Base-by-base conservation (phyloP, 352 stramenopile genomes). In the Pythium myriotylum region DNA sequence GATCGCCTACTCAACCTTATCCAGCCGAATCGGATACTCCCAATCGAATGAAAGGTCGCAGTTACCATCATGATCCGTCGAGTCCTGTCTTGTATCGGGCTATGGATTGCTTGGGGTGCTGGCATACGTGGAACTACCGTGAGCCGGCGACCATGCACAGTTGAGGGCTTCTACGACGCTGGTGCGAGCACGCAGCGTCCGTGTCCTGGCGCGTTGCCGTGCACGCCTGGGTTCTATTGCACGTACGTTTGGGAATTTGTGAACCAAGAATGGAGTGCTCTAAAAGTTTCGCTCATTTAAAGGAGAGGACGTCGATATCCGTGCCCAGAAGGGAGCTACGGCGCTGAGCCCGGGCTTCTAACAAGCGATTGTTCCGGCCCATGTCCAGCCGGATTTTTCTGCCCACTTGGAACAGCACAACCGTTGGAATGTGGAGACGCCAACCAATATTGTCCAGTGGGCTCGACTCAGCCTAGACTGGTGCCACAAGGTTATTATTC, bases 351-450 rank as follows among this genome's bases (percentile, higher is more conserved):
- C 10, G 62, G 62, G 19, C 70, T 95, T 1, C 66, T 66, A 0
- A 73, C 68, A 0, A 41, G 66, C 16, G 35, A 65, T 7, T 95
- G 86, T 54, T 84, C 79, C 0, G 86, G 70, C 1, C 52, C 62
- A 5, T 95, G 84, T 59, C 79, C 81, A 13, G 69, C 76, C 20
- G 86, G 84, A 0, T 89, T 74, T 54, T 92, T 72, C 37, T 95
- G 86, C 45, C 76, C 78, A 2, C 33, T 57, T 55, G 81, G 69
- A 26, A 80, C 70, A 0, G 50, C 64, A 7, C 48, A 33, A 0
- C 79, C 80, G 1, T 23, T 83, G 7, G 57, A 73, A 24, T 95
- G 84, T 54, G 81, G 78, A 0, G 55, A 62, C 27, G 40, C 73
- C 5, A 39, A 76, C 35, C 17, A 59, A 10, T 94, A 85, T 57